Base-by-base conservation (phyloP, 2,329 filamentous ascomycete genomes). In the Beauveria scarabaeidicola region DNA sequence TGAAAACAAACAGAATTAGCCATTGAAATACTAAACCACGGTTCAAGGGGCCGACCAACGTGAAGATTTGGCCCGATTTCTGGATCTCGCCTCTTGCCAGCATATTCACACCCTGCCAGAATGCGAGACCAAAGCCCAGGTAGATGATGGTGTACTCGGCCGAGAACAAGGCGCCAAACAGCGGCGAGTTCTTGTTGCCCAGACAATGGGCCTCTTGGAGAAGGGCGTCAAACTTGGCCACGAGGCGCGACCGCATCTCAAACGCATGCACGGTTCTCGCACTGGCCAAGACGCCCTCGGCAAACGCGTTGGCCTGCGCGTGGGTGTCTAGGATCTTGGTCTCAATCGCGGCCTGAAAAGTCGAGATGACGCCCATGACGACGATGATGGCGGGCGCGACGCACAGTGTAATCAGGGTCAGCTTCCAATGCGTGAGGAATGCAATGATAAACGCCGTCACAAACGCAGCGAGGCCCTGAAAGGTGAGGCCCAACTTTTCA, bases 21-120 rank as follows among this genome's bases (percentile, higher is more conserved):
- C 23, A 4, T 23, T 23, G 23, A 4, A 23, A n/a, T n/a, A n/a
- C n/a, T 23, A 23, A 23, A 23, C 23, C 23, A 23, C 23, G 23
- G n/a, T n/a, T 23, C 23, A 51, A 23, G n/a, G 17, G 5, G 17
- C 19, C 2, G 5, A 65, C 70, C 52, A 61, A 73, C 70, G 69
- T 75, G 38, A 78, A 74, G 29, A 78, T 73, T 11, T 69, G 67
- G 11, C 76, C 76, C 6, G 71, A 66, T 8, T 70, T 64, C 1
- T 63, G 43, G 27, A 78, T 73, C 57, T 76, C 72, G 13, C 74
- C 74, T 1, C 65, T 66, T 10, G 68, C 65, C 17, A 72, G 66
- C 68, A 78, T 72, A 29, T 65, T 67, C 40, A 77, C 65, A 9
- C 76, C 76, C 59, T 77, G 75, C 76, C 76, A 78, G 56, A 78